Evolutionary conservation across 129 eudicot genomes (phyloP).

Genomic region (Ambrosia trifida): DNA sequence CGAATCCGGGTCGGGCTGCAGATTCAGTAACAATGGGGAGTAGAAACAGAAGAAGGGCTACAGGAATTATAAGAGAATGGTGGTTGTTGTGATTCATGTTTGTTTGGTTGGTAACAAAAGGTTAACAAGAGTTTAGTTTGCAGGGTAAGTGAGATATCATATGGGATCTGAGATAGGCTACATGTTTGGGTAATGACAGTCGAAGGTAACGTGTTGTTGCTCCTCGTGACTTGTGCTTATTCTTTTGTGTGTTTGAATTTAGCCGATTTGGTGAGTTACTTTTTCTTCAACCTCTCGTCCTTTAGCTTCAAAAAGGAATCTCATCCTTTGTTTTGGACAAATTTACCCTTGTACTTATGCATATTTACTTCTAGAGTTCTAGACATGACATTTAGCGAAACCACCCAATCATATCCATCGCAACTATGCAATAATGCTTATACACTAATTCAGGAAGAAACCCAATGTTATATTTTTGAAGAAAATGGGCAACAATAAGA

Average conservation of each 20-base stretch:
- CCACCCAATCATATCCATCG: too few relatives aligned
- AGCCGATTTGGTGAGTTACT: not conserved
- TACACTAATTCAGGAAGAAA: too few relatives aligned
- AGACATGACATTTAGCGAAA: too few relatives aligned
- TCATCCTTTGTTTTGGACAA: not conserved
- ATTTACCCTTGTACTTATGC: not conserved
- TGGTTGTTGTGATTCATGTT: not conserved
- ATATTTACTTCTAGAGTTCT: not conserved
- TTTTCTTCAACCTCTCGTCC: conserved; percentile 25
- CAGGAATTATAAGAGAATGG: conserved; percentile 24
- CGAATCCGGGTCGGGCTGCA: conserved; percentile 53
- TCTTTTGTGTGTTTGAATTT: conserved; percentile 28
- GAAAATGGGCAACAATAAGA: too few relatives aligned
- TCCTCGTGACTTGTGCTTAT: conserved; percentile 37
- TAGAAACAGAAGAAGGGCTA: conserved; percentile 32
- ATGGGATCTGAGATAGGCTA: conserved; percentile 36
- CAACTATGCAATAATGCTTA: too few relatives aligned
- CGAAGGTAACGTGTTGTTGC: conserved; percentile 15
- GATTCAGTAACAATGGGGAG: conserved; percentile 33
- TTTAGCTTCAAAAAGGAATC: conserved; percentile 18
- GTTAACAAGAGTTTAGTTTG: conserved; percentile 26
- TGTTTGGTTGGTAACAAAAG: conserved; percentile 28
- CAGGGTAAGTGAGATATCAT: conserved; percentile 36
- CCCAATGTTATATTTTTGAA: too few relatives aligned
- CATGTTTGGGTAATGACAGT: conserved; percentile 27